A percentile compares a stretch with the other conserved stretches of the same genome.
Conservation (phyloP, 345 rosid genomes). For the Euclidium syriacum region DNA sequence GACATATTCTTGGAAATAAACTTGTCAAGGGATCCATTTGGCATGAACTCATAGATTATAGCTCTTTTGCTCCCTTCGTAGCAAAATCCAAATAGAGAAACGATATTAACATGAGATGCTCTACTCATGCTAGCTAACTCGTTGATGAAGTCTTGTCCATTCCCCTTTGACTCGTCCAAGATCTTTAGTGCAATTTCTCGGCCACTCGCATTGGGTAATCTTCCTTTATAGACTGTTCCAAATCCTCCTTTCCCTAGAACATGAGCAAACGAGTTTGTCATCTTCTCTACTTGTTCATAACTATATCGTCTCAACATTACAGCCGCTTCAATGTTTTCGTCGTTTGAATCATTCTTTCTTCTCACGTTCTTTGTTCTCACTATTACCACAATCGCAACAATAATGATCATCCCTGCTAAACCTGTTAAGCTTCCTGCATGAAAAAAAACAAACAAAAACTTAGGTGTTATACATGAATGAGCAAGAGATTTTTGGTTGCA, state of each 20-base stretch:
- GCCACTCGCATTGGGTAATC: conserved; percentile 10
- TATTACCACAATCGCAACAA: not conserved
- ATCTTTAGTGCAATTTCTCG: conserved; percentile 37
- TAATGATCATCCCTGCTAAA: not conserved
- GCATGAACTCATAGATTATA: conserved; percentile 39
- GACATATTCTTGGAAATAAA: conserved; percentile 17
- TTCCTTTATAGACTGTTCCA: conserved; percentile 34
- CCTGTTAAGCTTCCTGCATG: conserved; percentile 7
- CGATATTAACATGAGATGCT: conserved; percentile 50
- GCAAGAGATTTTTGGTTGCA: not conserved
- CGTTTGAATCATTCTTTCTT: not conserved
- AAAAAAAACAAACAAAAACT: not conserved
- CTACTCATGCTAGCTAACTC: conserved; percentile 44
- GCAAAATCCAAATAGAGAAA: conserved; percentile 26
- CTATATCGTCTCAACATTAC: conserved; percentile 27
- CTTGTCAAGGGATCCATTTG: conserved; percentile 38
- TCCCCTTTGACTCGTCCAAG: conserved; percentile 28
- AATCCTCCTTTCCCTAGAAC: conserved; percentile 41
- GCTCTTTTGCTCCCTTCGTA: conserved; percentile 28
- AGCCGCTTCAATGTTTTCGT: conserved; percentile 22
- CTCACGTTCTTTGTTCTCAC: not conserved
- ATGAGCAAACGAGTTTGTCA: conserved; percentile 29
- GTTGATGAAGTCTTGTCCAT: conserved; percentile 43
- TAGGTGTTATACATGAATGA: not conserved
- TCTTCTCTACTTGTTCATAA: conserved; percentile 27